Evolutionary conservation across 495 filamentous ascomycete species (phyloP).

Genomic region (Annulohypoxylon nitens): DNA sequence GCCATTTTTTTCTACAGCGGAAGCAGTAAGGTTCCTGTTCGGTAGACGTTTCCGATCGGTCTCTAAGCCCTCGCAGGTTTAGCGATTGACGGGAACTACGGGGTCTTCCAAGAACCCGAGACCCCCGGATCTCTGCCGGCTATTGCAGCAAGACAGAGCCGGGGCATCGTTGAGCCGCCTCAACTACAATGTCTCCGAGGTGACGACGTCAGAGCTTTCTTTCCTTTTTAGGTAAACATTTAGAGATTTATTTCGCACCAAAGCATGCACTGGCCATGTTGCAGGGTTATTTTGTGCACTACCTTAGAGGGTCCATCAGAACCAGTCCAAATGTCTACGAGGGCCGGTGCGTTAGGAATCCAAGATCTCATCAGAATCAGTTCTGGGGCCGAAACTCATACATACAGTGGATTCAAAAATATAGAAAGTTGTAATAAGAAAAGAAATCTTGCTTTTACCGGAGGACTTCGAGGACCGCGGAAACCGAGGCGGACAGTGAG

Average conservation of each 20-base stretch:
- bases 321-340: neutral
- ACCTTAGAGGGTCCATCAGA: neutral
- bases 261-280: neutral
- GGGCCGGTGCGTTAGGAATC: neutral
- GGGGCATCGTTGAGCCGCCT: conserved; percentile 29
- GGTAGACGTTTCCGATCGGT: neutral
- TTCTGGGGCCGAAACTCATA: neutral
- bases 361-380: conserved; percentile 5
- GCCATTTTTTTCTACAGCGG: neutral
- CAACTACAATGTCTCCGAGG: conserved; percentile 27
- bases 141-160: neutral
- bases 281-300: neutral
- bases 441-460: neutral
- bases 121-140: conserved; percentile 11
- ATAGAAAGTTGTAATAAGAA: neutral
- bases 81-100: conserved; percentile 11
- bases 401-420: neutral
- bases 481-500: neutral
- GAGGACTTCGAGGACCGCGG: neutral
- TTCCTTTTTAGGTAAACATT: neutral
- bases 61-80: neutral
- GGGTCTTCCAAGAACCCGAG: conserved; percentile 31
- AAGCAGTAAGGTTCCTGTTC: neutral
- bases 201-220: conserved; percentile 5
- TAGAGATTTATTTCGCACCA: neutral